These are phyloP conservation scores for Daldinia concentrica DNA, from an alignment of 495 filamentous ascomycete genomes.

Conservation along the genomic window DNA sequence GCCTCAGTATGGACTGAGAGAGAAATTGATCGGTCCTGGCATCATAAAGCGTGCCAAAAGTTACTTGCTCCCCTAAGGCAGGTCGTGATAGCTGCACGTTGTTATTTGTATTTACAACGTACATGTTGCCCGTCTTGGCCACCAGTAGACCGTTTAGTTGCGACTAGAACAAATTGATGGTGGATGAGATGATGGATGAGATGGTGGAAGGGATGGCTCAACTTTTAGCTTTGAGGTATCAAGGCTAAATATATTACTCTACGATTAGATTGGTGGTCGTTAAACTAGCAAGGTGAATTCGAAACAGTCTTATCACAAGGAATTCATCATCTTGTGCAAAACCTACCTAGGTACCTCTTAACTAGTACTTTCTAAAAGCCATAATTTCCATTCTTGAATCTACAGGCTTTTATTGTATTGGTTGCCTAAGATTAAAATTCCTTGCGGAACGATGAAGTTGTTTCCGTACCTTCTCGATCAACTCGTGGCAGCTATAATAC, in stretches of 20 bases:
- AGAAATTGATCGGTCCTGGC: not conserved
- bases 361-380: too few species aligned
- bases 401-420: too few species aligned
- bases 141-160: not conserved
- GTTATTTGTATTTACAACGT: not conserved
- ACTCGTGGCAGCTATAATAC: not conserved
- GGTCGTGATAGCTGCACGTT: not conserved
- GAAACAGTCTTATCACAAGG: too few species aligned
- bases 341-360: too few species aligned
- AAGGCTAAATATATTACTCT: too few species aligned
- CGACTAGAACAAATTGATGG: not conserved
- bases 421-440: too few species aligned
- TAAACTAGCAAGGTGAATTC: too few species aligned
- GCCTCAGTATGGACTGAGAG: not conserved
- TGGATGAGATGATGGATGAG: not conserved
- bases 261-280: too few species aligned
- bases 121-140: not conserved
- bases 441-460: too few species aligned
- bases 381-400: too few species aligned
- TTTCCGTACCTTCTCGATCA: not conserved
- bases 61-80: not conserved
- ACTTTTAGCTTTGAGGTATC: too few species aligned
- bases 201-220: not conserved
- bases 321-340: too few species aligned
- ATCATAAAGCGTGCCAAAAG: not conserved